Base-by-base conservation (phyloP, 1,284 basidiomycete species). In the Acaromyces ingoldii region DNA sequence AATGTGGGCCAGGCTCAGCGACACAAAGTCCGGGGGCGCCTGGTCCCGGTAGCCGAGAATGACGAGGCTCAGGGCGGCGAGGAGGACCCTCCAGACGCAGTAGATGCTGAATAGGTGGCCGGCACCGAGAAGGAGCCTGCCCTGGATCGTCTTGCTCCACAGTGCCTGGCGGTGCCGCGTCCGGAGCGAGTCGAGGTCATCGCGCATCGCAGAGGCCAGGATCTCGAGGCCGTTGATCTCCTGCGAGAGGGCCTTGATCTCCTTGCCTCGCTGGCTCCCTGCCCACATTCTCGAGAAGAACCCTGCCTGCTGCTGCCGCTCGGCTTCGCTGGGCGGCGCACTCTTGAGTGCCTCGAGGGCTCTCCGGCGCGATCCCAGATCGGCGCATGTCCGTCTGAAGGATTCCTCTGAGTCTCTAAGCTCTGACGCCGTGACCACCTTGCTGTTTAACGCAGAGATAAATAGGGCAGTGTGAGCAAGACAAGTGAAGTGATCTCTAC, bases 141-240 rank as follows among this genome's bases (percentile, higher is more conserved):
- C 77, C 6, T 60, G 55, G 24, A 69, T 48, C 4, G 75, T 77
- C n/a, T 64, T 45, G 2, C 66, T 62, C 48, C 76, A 63, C 43
- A 75, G 66, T 13, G 65, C 44, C 53, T 74, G 65, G 37, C 67
- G 60, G 51, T 77, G 75, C 15, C 74, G 53, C 21, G 58, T 54
- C 29, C 63, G 61, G 49, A 78, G 58, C 9, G 61, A 47, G 21
- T 67, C 70, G 10, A 78, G 51, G 38, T 78, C 77, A 21, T 65
- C 62, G 7, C 67, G 65, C 75, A 78, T 77, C 25, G 76, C 73
- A 0, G 49, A 28, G 11, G 77, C 77, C 50, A 78, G 62, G 4
- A 68, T 58, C n/a, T 73, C 70, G 34, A 78, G 58, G 0, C 76
- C 76, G 15, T 59, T 59, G n/a, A 78, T 67, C 53, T 78, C 77